phyloP scores from a whole-genome alignment of 2,329 filamentous ascomycete species.

The Thelonectria discophora region DNA sequence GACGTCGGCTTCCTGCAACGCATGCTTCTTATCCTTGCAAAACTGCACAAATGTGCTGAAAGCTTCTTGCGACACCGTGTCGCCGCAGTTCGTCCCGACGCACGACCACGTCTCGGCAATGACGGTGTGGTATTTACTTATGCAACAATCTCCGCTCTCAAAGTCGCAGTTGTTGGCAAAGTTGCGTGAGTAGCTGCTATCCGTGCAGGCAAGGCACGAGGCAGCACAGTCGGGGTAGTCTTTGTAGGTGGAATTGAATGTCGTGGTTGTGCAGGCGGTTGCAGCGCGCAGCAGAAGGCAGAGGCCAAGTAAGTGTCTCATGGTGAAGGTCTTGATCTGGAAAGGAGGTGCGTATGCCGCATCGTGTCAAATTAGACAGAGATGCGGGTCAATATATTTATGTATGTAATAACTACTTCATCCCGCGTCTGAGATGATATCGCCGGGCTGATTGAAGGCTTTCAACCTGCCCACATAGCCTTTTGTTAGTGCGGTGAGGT shows the following conservation, averaged over 20 bases:
- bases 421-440: too few species aligned
- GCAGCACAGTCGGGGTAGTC: slow-evolving; percentile 14
- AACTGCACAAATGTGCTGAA: slow-evolving; percentile 11
- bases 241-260: slow-evolving; percentile 7
- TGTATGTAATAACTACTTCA: too few species aligned
- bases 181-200: slow-evolving; percentile 12
- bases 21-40: background rate
- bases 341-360: too few species aligned
- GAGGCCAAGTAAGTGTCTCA: background rate
- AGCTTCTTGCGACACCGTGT: background rate
- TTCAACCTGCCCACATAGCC: too few species aligned
- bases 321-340: too few species aligned
- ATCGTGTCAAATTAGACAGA: too few species aligned
- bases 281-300: background rate
- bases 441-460: too few species aligned
- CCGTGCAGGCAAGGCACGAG: slow-evolving; percentile 7
- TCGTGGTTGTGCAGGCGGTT: slow-evolving; percentile 12
- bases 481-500: too few species aligned
- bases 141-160: slow-evolving; percentile 15
- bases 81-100: slow-evolving; percentile 5
- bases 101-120: slow-evolving; percentile 20
- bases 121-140: slow-evolving; percentile 6
- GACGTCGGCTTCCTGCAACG: background rate
- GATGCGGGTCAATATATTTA: too few species aligned
- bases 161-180: slow-evolving; percentile 26